Conservation (phyloP, 169 alveolate species). For the Blepharisma undulans region DNA sequence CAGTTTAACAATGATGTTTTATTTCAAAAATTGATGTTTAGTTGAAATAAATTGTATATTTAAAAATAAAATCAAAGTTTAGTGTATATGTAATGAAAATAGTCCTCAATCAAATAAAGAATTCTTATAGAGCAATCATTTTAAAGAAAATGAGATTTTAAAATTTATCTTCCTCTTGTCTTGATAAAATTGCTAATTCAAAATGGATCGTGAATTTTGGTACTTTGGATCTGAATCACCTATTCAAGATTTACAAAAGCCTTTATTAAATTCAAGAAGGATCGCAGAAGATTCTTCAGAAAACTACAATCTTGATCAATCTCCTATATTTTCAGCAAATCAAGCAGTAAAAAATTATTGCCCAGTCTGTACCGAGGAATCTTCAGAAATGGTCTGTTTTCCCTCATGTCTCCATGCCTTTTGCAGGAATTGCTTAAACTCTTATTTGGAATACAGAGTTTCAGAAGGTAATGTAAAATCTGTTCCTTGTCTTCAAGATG, state of each 20-base stretch:
- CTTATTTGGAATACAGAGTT: not conserved
- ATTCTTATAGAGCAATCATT: too few species aligned
- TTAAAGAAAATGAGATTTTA: too few species aligned
- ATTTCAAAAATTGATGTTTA: not conserved
- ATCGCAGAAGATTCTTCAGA: not conserved
- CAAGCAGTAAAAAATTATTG: not conserved
- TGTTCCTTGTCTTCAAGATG: constrained; percentile 11
- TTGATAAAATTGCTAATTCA: not conserved
- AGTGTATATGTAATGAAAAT: too few species aligned
- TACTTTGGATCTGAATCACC: not conserved
- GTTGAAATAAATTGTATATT: not conserved
- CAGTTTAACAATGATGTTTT: too few species aligned
- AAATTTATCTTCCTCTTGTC: too few species aligned
- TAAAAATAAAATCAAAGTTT: too few species aligned
- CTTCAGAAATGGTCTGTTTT: not conserved
- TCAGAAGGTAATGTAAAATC: not conserved
- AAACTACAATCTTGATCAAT: not conserved
- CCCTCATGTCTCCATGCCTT: constrained; percentile 4
- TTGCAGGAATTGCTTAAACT: not conserved
- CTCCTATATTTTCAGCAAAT: not conserved
- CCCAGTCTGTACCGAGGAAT: not conserved
- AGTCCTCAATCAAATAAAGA: too few species aligned
- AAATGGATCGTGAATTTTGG: not conserved
- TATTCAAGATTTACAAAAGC: not conserved
- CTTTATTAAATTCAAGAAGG: not conserved